Percentiles rank a stretch among this genome's conserved stretches.
phyloP scores from a whole-genome alignment of 1,284 basidiomycete species.

The Malassezia pachydermatis region DNA sequence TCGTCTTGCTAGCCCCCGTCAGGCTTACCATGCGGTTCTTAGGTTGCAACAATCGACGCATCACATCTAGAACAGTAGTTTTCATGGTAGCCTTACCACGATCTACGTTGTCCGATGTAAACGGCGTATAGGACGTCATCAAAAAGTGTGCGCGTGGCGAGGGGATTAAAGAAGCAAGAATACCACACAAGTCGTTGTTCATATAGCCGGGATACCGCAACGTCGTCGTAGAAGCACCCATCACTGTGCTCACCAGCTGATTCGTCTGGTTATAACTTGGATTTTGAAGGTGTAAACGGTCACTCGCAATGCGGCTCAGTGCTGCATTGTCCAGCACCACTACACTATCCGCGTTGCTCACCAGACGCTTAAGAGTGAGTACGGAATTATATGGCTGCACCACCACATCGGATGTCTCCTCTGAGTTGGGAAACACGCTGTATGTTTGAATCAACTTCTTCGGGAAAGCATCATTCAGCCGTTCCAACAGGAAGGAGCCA shows the following conservation, averaged over 20 bases:
- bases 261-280: slow-evolving; percentile 66
- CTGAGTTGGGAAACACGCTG: slow-evolving; percentile 83
- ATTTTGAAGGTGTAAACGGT: slow-evolving; percentile 78
- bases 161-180: slow-evolving; percentile 91
- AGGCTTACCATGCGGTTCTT: slow-evolving; percentile 99
- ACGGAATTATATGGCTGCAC: slow-evolving; percentile 96
- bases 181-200: slow-evolving; percentile 92
- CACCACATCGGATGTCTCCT: slow-evolving; percentile 46
- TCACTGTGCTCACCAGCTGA: slow-evolving; percentile 46
- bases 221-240: slow-evolving; percentile 84
- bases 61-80: slow-evolving; percentile 71
- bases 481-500: slow-evolving; percentile 89
- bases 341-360: slow-evolving; percentile 92
- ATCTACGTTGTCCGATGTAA: slow-evolving; percentile 66
- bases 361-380: slow-evolving; percentile 83
- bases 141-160: slow-evolving; percentile 98
- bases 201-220: slow-evolving; percentile 96
- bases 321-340: slow-evolving; percentile 96
- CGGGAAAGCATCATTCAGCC: slow-evolving; percentile 92
- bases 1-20: slow-evolving; percentile 38
- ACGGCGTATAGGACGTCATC: slow-evolving; percentile 99
- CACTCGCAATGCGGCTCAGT: slow-evolving; percentile 77
- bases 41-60: slow-evolving; percentile 91
- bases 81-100: slow-evolving; percentile 47
- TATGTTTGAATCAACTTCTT: slow-evolving; percentile 99